Evolutionary conservation across 192 early-diverging fungal species (phyloP).

Genomic region (Radiomyces spectabilis): DNA sequence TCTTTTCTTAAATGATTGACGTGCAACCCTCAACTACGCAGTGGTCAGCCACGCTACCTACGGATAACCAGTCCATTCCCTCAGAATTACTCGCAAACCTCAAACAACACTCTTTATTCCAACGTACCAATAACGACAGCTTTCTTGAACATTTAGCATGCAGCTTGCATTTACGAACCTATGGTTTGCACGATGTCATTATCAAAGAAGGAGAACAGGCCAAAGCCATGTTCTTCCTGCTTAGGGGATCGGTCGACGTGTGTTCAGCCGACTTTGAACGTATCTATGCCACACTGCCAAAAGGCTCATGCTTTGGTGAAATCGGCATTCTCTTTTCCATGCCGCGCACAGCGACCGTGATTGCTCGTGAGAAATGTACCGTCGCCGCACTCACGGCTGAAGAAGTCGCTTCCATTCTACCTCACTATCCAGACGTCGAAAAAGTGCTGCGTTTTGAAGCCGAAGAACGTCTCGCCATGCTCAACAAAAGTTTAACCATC

Average conservation of each 20-base stretch:
- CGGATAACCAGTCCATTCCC: conserved; percentile 8
- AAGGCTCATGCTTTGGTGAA: conserved; percentile 74
- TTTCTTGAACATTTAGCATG: conserved; percentile 24
- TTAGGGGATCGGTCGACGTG: conserved; percentile 40
- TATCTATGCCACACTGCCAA: conserved; percentile 45
- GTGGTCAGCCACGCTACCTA: not conserved
- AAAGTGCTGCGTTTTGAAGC: conserved; percentile 50
- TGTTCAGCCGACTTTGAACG: conserved; percentile 42
- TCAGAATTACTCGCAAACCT: conserved; percentile 15
- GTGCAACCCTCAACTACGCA: not conserved
- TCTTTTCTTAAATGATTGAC: conserved; percentile 9
- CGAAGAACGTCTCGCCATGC: conserved; percentile 48
- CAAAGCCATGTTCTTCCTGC: conserved; percentile 47
- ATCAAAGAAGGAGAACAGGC: conserved; percentile 34
- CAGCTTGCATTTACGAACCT: conserved; percentile 21
- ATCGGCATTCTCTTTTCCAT: conserved; percentile 69
- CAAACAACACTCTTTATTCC: conserved; percentile 24
- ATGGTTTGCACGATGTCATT: conserved; percentile 16
- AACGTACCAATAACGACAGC: conserved; percentile 20
- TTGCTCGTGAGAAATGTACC: conserved; percentile 55
- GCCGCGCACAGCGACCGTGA: conserved; percentile 63
- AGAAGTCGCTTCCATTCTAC: conserved; percentile 43
- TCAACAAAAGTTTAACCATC: conserved; percentile 5
- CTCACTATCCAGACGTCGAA: conserved; percentile 55
- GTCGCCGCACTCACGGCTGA: conserved; percentile 57